These are phyloP conservation scores for Lyophyllum semitale DNA, from an alignment of 768 basidiomycete genomes.

Conservation along the genomic window DNA sequence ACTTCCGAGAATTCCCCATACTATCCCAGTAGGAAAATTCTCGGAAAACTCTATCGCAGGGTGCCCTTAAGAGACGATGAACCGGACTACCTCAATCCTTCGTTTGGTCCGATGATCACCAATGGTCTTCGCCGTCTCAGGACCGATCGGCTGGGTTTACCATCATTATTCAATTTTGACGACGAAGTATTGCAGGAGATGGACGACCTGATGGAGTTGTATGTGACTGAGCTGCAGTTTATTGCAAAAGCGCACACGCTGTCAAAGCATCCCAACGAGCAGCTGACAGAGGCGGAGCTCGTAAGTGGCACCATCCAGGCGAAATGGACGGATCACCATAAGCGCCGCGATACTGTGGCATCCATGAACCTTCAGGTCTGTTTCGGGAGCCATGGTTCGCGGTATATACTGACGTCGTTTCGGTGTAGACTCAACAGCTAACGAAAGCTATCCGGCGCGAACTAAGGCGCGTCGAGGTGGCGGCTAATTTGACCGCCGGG, in stretches of 20 bases:
- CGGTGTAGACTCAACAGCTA: conserved; percentile 38
- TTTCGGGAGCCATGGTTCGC: not conserved
- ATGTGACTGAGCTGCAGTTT: conserved; percentile 29
- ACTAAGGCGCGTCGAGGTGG: conserved; percentile 21
- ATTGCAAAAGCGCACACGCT: conserved; percentile 38
- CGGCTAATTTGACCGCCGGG: conserved; percentile 7
- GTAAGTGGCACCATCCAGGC: conserved; percentile 48
- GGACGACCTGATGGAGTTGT: conserved; percentile 35
- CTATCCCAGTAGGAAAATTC: conserved; percentile 43
- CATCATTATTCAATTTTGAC: conserved; percentile 20
- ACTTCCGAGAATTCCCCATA: conserved; percentile 15
- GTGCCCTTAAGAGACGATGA: conserved; percentile 33
- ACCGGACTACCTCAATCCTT: conserved; percentile 6
- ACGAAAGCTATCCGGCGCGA: conserved; percentile 36
- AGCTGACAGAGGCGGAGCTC: conserved; percentile 42
- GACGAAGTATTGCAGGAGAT: conserved; percentile 37
- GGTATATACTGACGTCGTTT: conserved; percentile 9
- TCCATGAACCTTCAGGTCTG: conserved; percentile 48
- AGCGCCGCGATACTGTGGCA: conserved; percentile 36
- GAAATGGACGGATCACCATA: conserved; percentile 42
- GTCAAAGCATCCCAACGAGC: conserved; percentile 34
- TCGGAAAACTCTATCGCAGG: conserved; percentile 47
- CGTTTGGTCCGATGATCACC: conserved; percentile 21
- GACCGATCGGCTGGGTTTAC: conserved; percentile 34
- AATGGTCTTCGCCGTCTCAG: conserved; percentile 22